Conservation (phyloP, 441 rosid genomes). For the Populus tomentosa region DNA sequence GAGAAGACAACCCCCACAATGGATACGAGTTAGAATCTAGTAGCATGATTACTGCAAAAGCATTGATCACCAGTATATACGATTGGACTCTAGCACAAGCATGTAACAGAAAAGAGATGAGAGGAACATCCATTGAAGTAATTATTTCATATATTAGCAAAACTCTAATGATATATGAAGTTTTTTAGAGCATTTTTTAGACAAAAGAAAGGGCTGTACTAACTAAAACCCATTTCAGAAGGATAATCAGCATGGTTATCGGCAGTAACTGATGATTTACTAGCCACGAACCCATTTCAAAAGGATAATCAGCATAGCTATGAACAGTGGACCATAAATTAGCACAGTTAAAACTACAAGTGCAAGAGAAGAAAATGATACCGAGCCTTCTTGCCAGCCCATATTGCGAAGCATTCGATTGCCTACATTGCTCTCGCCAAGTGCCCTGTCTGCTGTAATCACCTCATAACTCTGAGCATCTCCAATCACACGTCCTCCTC, state of each 20-base stretch:
- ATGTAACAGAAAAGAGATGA: background rate
- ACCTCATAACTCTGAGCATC: conserved; percentile 76
- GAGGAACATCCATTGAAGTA: background rate
- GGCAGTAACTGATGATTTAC: background rate
- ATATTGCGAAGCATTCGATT: conserved; percentile 95
- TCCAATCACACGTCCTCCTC: conserved; percentile 65
- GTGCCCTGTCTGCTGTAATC: conserved; percentile 86
- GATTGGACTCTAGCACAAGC: background rate
- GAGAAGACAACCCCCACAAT: conserved; percentile 12
- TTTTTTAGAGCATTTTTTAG: background rate
- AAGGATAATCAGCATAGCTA: background rate
- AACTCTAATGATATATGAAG: too few relatives aligned
- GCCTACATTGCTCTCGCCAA: conserved; percentile 89
- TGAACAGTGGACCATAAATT: background rate
- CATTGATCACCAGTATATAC: background rate
- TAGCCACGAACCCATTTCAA: conserved; percentile 2
- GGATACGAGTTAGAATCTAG: conserved; percentile 21
- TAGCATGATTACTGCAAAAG: conserved; percentile 3
- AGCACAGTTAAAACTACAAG: conserved; percentile 2
- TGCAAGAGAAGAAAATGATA: conserved; percentile 32
- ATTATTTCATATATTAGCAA: background rate
- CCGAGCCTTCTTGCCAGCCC: conserved; percentile 99
- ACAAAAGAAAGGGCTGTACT: background rate
- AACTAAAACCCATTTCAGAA: conserved; percentile 10
- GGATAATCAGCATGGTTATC: background rate